Conservation (phyloP, 148 eudicot genomes). For the Camellia granthamiana region DNA sequence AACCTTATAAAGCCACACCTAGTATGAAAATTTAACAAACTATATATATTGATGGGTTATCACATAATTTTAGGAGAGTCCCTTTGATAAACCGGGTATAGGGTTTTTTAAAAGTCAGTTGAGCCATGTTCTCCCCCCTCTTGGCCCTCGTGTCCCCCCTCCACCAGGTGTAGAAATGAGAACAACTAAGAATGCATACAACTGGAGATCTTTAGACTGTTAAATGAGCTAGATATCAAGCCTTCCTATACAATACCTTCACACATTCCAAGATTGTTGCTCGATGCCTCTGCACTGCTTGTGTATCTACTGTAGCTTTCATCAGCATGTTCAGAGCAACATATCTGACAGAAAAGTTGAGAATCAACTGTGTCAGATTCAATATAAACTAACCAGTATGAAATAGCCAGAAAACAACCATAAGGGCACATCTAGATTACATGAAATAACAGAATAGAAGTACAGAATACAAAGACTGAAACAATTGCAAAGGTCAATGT, state of each 20-base stretch:
- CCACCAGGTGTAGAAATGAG: neutral
- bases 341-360: conserved; percentile 48
- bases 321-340: conserved; percentile 97
- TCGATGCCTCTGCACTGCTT: conserved; percentile 99
- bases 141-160: neutral
- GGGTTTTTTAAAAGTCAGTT: neutral
- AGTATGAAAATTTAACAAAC: neutral
- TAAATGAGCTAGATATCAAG: conserved; percentile 7
- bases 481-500: neutral
- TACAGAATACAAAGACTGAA: neutral
- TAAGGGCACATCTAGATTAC: neutral
- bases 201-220: neutral
- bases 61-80: neutral
- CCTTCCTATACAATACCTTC: conserved; percentile 51
- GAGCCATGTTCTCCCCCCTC: neutral
- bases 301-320: conserved; percentile 85
- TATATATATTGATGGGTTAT: neutral
- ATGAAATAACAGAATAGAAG: neutral
- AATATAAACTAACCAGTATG: neutral
- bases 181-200: neutral
- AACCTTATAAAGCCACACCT: neutral
- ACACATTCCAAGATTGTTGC: conserved; percentile 95
- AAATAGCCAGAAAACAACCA: conserved; percentile 1
- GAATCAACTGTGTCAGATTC: neutral
- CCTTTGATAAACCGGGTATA: neutral